Conservation (phyloP, 208 protist species). For the Trichomonas gallinae region DNA sequence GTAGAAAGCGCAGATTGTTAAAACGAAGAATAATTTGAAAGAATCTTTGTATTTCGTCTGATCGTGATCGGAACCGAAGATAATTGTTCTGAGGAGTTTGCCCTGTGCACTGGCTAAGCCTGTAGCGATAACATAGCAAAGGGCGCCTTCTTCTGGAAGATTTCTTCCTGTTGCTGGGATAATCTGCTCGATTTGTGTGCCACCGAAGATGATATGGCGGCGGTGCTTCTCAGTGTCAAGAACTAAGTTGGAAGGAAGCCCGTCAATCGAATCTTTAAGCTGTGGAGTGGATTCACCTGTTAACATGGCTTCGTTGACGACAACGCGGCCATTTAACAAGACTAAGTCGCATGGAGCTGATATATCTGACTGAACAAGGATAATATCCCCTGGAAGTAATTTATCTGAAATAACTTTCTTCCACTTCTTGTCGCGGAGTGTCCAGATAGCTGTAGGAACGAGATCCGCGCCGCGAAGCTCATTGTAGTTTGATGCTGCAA, state of each 20-base stretch:
- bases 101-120: constrained; percentile 94
- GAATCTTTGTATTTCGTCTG: constrained; percentile 79
- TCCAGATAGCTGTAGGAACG: not conserved
- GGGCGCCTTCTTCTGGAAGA: constrained; percentile 52
- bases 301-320: constrained; percentile 44
- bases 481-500: not conserved
- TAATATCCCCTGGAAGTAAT: not conserved
- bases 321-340: constrained; percentile 62
- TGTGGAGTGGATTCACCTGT: constrained; percentile 48
- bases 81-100: constrained; percentile 55
- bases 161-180: not conserved
- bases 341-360: constrained; percentile 57
- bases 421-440: not conserved
- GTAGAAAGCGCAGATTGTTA: constrained; percentile 76
- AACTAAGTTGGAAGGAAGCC: not conserved
- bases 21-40: constrained; percentile 79
- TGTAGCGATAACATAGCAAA: constrained; percentile 88
- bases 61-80: constrained; percentile 69
- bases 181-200: not conserved
- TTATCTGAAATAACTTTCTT: not conserved
- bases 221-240: not conserved
- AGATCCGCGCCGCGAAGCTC: not conserved
- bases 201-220: not conserved
- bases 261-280: constrained; percentile 25
- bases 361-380: not conserved